Conservation (phyloP, 108 stramenopile species). For the Conticribra weissflogii region DNA sequence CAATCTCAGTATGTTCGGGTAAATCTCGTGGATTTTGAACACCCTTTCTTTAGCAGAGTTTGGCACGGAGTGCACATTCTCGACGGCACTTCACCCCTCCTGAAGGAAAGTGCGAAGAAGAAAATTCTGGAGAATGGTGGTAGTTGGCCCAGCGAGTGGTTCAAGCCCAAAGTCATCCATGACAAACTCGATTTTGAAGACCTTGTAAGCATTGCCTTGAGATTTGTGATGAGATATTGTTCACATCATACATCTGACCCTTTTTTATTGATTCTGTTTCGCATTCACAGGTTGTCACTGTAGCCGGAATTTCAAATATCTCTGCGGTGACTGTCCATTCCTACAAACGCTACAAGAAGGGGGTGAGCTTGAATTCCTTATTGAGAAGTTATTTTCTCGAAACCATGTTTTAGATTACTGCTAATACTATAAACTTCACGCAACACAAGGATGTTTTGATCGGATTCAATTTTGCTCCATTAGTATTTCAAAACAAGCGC, state of each 20-base stretch:
- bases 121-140: slow-evolving; percentile 22
- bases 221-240: too few relatives aligned
- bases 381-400: too few relatives aligned
- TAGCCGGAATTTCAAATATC: slow-evolving; percentile 31
- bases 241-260: background rate
- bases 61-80: slow-evolving; percentile 45
- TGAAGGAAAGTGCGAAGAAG: slow-evolving; percentile 25
- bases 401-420: slow-evolving; percentile 7
- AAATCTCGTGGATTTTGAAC: slow-evolving; percentile 30
- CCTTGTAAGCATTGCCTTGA: too few relatives aligned
- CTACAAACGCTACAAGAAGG: slow-evolving; percentile 13
- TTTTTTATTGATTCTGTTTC: background rate
- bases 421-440: too few relatives aligned
- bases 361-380: background rate
- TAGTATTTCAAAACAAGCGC: slow-evolving; percentile 23
- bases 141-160: slow-evolving; percentile 36
- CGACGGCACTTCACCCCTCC: slow-evolving; percentile 33
- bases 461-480: slow-evolving; percentile 41
- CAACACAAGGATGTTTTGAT: slow-evolving; percentile 37
- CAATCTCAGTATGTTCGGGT: slow-evolving; percentile 42
- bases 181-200: slow-evolving; percentile 31
- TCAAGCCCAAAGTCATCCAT: slow-evolving; percentile 21
- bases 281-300: slow-evolving; percentile 3
- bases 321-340: slow-evolving; percentile 22
- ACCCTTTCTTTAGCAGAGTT: slow-evolving; percentile 44